These are phyloP conservation scores for Mycogone perniciosa DNA, from an alignment of 2,329 filamentous ascomycete genomes.

Conservation along the genomic window DNA sequence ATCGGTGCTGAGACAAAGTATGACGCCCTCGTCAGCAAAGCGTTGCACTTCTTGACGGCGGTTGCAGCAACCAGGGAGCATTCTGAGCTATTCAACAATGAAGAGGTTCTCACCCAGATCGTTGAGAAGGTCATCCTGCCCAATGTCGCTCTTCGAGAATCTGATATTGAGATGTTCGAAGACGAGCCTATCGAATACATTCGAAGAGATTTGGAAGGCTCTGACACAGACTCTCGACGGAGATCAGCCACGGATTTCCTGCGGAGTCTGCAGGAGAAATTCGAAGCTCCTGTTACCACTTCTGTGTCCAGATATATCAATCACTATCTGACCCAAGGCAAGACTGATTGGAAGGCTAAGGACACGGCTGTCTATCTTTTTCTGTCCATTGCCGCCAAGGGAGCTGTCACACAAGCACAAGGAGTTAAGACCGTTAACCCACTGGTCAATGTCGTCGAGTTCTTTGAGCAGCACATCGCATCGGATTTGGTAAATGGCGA, in stretches of 20 bases:
- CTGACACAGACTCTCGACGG: conserved; percentile 87
- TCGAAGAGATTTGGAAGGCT: conserved; percentile 87
- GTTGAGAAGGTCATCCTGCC: conserved; percentile 94
- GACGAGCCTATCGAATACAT: conserved; percentile 99
- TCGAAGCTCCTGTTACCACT: conserved; percentile 74
- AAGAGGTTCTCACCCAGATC: conserved; percentile 73
- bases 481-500: conserved; percentile 71
- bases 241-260: conserved; percentile 94
- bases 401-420: conserved; percentile 75
- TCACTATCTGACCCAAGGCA: conserved; percentile 75
- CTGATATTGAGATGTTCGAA: conserved; percentile 92
- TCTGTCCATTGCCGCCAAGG: conserved; percentile 88
- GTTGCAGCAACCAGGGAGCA: conserved; percentile 74
- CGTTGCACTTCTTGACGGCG: conserved; percentile 87
- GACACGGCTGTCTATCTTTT: conserved; percentile 98
- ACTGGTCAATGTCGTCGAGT: conserved; percentile 84
- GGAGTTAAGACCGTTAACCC: conserved; percentile 87
- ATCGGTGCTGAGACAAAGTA: conserved; percentile 86
- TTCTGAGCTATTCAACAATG: conserved; percentile 77
- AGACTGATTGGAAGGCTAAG: conserved; percentile 90
- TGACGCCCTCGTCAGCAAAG: conserved; percentile 89
- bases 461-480: conserved; percentile 90
- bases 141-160: conserved; percentile 85
- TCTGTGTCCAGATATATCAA: conserved; percentile 85
- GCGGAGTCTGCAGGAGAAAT: conserved; percentile 79